Percentiles rank a stretch among this genome's conserved stretches.
phyloP scores from a whole-genome alignment of 768 basidiomycete genomes.

The Butyriboletus loyo region DNA sequence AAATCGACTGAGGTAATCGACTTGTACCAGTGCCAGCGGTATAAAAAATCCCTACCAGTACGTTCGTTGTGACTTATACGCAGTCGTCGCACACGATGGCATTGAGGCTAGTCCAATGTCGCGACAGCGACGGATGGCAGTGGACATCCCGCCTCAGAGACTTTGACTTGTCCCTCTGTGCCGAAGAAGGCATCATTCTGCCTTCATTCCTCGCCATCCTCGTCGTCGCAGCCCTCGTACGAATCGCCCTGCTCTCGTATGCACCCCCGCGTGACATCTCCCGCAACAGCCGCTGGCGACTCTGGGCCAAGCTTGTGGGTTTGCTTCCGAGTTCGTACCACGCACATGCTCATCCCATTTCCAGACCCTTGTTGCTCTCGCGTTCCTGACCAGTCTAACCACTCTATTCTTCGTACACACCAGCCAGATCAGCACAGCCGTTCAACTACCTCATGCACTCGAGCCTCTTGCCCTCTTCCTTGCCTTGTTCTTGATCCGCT shows the following conservation, averaged over 20 bases:
- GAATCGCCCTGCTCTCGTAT: conserved; percentile 32
- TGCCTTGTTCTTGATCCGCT: conserved; percentile 50
- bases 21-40: no score
- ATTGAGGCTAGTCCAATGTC: conserved; percentile 40
- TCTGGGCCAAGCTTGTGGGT: conserved; percentile 69
- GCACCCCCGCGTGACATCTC: conserved; percentile 33
- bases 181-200: conserved; percentile 70
- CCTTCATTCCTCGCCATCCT: conserved; percentile 48
- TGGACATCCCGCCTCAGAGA: conserved; percentile 53
- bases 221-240: conserved; percentile 40
- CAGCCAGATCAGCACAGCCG: conserved; percentile 34
- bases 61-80: no score
- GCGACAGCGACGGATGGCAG: conserved; percentile 63
- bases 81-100: conserved; percentile 33
- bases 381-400: conserved; percentile 44
- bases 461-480: conserved; percentile 53
- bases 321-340: background rate
- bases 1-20: no score
- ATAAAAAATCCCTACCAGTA: no score
- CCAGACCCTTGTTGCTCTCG: conserved; percentile 48
- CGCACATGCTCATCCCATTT: background rate
- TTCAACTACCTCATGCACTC: conserved; percentile 52
- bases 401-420: conserved; percentile 41
- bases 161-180: conserved; percentile 81
- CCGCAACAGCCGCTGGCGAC: conserved; percentile 47